These are phyloP conservation scores for Paracoccidioides lutzii DNA, from an alignment of 2,329 filamentous ascomycete genomes.

Conservation along the genomic window DNA sequence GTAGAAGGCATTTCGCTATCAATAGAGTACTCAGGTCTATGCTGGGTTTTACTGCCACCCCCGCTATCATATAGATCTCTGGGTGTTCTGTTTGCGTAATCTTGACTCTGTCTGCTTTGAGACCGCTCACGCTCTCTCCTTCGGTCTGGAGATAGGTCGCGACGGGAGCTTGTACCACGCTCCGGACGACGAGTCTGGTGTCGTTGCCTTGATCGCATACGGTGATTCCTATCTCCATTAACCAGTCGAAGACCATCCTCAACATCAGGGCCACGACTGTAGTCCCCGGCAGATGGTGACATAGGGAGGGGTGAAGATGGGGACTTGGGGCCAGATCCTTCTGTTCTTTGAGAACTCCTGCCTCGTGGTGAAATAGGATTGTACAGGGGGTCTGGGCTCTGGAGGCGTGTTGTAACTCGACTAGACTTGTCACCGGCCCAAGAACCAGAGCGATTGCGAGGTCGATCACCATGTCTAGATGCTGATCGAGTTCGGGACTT, in stretches of 20 bases:
- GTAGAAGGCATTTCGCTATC: neutral
- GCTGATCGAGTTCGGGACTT: constrained; percentile 19
- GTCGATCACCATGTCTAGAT: constrained; percentile 13
- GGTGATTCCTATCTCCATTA: constrained; percentile 29
- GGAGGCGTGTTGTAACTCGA: constrained; percentile 28
- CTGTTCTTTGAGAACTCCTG: constrained; percentile 48
- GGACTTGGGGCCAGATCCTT: constrained; percentile 50
- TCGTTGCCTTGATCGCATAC: constrained; percentile 37
- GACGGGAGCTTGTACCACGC: constrained; percentile 29
- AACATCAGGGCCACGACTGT: constrained; percentile 45
- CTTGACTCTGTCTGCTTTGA: constrained; percentile 22
- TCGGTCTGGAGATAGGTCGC: constrained; percentile 37
- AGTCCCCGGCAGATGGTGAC: constrained; percentile 42
- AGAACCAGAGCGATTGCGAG: constrained; percentile 26
- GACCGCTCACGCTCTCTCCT: constrained; percentile 24
- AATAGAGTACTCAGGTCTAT: neutral
- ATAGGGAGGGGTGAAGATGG: constrained; percentile 73
- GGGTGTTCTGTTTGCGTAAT: constrained; percentile 10
- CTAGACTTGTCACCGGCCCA: constrained; percentile 24
- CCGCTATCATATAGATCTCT: neutral
- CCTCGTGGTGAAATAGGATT: constrained; percentile 35
- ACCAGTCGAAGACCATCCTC: constrained; percentile 44
- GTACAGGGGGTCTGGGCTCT: constrained; percentile 21
- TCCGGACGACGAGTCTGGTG: constrained; percentile 40
- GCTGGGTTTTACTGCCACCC: neutral